Evolutionary conservation across 495 filamentous ascomycete genomes (phyloP), one percentile per base, ranked within the genome.

Genomic region (Penicillium bialowiezense): DNA sequence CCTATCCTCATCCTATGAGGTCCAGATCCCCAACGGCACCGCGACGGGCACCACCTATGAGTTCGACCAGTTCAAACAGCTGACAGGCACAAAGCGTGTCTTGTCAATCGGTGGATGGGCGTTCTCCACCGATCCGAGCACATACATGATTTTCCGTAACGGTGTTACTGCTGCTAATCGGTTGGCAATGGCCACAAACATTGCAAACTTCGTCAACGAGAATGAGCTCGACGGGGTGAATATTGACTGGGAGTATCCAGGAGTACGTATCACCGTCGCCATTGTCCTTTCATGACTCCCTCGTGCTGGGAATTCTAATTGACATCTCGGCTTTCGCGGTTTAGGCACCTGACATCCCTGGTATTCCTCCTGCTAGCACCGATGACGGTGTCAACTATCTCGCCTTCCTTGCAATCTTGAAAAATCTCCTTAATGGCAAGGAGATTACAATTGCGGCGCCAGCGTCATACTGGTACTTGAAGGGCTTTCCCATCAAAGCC

Each of bases 21-120:
- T 42, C 2, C 23, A 42, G 18, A 10, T 42, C 19, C 3, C 13
- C 9, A 28, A 28, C 4, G 4, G 9, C 24, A 28, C 5, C 4
- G 24, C 9, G 5, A 9, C 24, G 9, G n/a, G n/a, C n/a, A n/a
- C n/a, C n/a, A n/a, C n/a, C n/a, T n/a, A n/a, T n/a, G n/a, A n/a
- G n/a, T 28, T 28, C 9, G 9, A 28, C 24, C 24, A 28, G 24
- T 28, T 28, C 24, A 9, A 5, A 28, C 24, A 28, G 24, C 24
- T 28, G 24, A 28, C 4, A 9, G 24, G 24, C 9, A 9, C 9
- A 9, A 28, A 28, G 38, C 55, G 7, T 54, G 66, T 80, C 32
- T 8, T 79, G 1, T 73, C 71, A 0, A 64, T 80, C 45, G 77
- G 77, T 8, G 77, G 76, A 3, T 79, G 76, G 76, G 54, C 42